phyloP scores from a whole-genome alignment of 768 basidiomycete species.

The Termitomyces sp. region DNA sequence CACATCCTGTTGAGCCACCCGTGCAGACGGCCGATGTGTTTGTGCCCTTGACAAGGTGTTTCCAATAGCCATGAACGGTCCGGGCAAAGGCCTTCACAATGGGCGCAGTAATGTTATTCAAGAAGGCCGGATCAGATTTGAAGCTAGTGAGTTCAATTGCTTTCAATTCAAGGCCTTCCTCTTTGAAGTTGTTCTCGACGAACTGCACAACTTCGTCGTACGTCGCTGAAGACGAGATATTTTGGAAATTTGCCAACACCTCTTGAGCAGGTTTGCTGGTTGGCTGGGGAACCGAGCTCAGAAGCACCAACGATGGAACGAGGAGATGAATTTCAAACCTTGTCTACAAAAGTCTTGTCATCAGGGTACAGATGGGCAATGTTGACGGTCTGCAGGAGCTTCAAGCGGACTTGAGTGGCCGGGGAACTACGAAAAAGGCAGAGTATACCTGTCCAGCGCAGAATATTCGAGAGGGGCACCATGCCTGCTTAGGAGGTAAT shows the following conservation, averaged over 20 bases:
- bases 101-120: constrained; percentile 67
- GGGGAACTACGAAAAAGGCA: background rate
- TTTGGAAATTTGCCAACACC: constrained; percentile 67
- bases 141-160: constrained; percentile 61
- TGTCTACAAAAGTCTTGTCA: constrained; percentile 87
- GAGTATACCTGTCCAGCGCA: constrained; percentile 69
- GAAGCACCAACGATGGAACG: background rate
- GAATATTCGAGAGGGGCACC: constrained; percentile 77
- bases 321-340: constrained; percentile 24
- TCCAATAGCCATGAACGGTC: constrained; percentile 87
- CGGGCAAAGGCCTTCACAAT: constrained; percentile 69
- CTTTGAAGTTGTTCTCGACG: constrained; percentile 70
- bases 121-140: constrained; percentile 57
- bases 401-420: background rate
- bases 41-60: constrained; percentile 70
- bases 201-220: constrained; percentile 66
- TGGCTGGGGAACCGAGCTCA: constrained; percentile 43
- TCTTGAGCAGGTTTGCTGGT: constrained; percentile 62
- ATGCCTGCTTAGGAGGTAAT: constrained; percentile 65
- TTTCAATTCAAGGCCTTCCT: constrained; percentile 85
- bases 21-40: constrained; percentile 66
- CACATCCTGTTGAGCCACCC: constrained; percentile 53
- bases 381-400: constrained; percentile 82
- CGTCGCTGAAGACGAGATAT: constrained; percentile 47
- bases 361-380: constrained; percentile 72